These are phyloP conservation scores for Monosporozyma aerobia DNA, from an alignment of 805 yeast genomes.

Conservation along the genomic window DNA sequence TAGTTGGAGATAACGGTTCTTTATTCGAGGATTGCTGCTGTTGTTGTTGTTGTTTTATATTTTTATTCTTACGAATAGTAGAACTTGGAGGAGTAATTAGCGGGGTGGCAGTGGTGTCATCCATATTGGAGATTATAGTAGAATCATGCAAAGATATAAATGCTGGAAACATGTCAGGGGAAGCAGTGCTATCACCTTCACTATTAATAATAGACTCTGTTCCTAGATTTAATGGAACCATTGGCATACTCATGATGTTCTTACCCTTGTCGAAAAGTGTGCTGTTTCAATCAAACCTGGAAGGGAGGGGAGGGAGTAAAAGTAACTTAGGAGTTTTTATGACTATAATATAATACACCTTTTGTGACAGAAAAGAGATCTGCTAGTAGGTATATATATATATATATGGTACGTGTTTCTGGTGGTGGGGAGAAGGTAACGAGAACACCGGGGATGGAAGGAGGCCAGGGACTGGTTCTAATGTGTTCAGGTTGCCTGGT, in stretches of 20 bases:
- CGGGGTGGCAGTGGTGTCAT: constrained; percentile 1
- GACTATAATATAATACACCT: too few species aligned
- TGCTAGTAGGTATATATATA: too few species aligned
- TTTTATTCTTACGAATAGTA: constrained; percentile 11
- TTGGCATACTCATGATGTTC: not conserved
- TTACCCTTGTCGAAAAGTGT: not conserved
- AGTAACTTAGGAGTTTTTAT: too few species aligned
- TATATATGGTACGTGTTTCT: too few species aligned
- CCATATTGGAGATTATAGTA: not conserved
- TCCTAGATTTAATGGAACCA: not conserved
- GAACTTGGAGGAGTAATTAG: constrained; percentile 26
- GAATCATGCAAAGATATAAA: not conserved
- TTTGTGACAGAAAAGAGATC: too few species aligned
- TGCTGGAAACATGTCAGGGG: not conserved
- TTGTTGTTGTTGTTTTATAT: not conserved
- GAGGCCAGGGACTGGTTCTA: too few species aligned
- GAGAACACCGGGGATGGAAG: too few species aligned
- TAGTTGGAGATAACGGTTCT: constrained; percentile 25
- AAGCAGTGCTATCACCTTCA: not conserved
- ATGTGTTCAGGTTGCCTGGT: too few species aligned
- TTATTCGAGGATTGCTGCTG: not conserved
- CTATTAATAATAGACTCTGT: not conserved
- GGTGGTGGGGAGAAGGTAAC: too few species aligned
- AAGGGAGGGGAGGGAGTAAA: not conserved
- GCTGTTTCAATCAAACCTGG: not conserved